Evolutionary conservation across 345 rosid species (phyloP).

Genomic region (Lumnitzera littorea): DNA sequence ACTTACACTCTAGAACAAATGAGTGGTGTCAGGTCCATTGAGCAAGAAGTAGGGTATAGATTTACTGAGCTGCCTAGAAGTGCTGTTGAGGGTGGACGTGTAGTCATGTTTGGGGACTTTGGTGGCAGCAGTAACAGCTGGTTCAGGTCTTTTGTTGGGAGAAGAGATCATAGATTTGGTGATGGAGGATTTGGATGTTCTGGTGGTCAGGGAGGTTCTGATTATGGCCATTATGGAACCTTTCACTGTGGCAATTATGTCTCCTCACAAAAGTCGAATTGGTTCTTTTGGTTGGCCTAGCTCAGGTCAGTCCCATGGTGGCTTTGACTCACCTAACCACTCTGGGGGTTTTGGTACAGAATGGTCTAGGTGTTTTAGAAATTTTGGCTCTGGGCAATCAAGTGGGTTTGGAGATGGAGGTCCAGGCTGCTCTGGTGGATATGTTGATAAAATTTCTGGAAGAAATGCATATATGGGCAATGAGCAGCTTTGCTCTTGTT

Average conservation of each 20-base stretch:
- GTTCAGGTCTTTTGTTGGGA: conserved; percentile 33
- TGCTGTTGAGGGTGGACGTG: conserved; percentile 39
- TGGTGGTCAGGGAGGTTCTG: conserved; percentile 30
- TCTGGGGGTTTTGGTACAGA: conserved; percentile 20
- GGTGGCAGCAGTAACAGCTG: conserved; percentile 31
- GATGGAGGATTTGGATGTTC: conserved; percentile 34
- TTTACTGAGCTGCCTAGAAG: conserved; percentile 71
- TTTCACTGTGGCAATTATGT: conserved; percentile 1
- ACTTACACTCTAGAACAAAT: conserved; percentile 63
- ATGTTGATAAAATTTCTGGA: not conserved
- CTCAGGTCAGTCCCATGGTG: conserved; percentile 9
- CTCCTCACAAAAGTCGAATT: conserved; percentile 20
- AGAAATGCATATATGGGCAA: conserved; percentile 2
- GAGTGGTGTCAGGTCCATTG: conserved; percentile 54
- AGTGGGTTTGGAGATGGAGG: conserved; percentile 26
- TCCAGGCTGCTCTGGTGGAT: conserved; percentile 14
- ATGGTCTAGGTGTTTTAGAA: conserved; percentile 28
- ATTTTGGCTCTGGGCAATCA: conserved; percentile 27
- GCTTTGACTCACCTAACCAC: conserved; percentile 6
- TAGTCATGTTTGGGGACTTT: conserved; percentile 33
- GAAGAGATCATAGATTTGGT: conserved; percentile 40
- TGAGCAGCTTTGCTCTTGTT: no score
- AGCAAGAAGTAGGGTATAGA: conserved; percentile 78
- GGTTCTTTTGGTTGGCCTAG: conserved; percentile 35
- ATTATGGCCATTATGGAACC: conserved; percentile 28